Percentiles rank a stretch among this genome's conserved stretches.
Conservation (phyloP, 495 filamentous ascomycete species). For the Margaritispora aquatica region DNA sequence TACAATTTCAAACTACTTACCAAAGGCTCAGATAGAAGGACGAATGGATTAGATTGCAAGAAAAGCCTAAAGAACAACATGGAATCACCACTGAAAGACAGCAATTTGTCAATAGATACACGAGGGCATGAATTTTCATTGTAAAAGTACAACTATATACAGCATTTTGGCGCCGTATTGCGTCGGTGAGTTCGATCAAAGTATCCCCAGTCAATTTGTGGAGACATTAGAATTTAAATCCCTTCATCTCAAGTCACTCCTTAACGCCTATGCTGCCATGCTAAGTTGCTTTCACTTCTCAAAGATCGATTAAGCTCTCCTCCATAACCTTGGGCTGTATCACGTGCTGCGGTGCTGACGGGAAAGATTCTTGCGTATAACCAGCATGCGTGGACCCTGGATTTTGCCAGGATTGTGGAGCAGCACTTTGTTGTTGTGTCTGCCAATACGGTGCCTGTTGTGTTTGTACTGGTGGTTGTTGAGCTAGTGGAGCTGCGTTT, state of each 20-base stretch:
- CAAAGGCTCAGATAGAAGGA: too few relatives aligned
- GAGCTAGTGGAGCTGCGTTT: background rate
- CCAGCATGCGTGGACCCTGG: slow-evolving; percentile 39
- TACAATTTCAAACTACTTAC: too few relatives aligned
- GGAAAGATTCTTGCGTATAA: slow-evolving; percentile 61
- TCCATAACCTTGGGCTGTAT: slow-evolving; percentile 60
- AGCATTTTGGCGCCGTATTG: too few relatives aligned
- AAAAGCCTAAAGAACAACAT: too few relatives aligned
- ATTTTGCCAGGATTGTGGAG: slow-evolving; percentile 40
- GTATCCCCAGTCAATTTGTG: background rate
- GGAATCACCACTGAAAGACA: too few relatives aligned
- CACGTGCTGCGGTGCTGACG: slow-evolving; percentile 56
- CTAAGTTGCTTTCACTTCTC: slow-evolving; percentile 19
- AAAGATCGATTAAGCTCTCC: slow-evolving; percentile 88
- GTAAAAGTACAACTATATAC: too few relatives aligned
- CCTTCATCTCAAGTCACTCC: background rate
- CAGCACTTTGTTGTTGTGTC: slow-evolving; percentile 32
- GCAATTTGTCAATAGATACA: too few relatives aligned
- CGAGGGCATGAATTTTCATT: too few relatives aligned
- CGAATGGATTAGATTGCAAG: too few relatives aligned
- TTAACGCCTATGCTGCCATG: slow-evolving; percentile 11
- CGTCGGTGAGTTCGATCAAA: background rate
- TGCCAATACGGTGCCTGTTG: slow-evolving; percentile 27
- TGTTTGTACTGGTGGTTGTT: slow-evolving; percentile 13
- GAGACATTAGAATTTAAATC: slow-evolving; percentile 1